Conservation (phyloP, 169 alveolate genomes). For the Cryptosporidium sp. region DNA sequence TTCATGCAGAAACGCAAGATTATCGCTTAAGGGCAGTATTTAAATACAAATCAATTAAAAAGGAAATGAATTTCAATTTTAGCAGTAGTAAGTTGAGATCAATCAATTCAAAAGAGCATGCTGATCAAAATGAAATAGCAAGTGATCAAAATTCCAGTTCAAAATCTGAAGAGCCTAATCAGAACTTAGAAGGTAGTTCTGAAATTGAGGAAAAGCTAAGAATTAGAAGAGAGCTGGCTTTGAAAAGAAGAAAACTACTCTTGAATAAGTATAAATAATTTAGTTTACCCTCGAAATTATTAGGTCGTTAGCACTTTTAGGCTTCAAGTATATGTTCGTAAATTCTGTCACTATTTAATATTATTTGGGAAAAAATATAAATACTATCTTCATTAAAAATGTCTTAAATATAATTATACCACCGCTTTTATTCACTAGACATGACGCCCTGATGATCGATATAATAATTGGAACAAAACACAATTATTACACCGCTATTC, state of each 20-base stretch:
- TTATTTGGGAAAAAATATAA: neutral
- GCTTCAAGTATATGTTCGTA: neutral
- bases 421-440: slow-evolving; percentile 65
- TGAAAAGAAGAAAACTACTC: slow-evolving; percentile 34
- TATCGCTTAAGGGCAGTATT: slow-evolving; percentile 21
- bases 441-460: slow-evolving; percentile 51
- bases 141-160: neutral
- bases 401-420: slow-evolving; percentile 20
- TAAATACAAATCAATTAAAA: slow-evolving; percentile 9
- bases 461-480: neutral
- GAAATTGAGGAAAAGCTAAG: slow-evolving; percentile 4
- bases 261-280: neutral
- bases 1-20: slow-evolving; percentile 43
- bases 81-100: neutral
- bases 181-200: neutral
- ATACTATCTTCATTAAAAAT: neutral
- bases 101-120: neutral
- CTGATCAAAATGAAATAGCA: neutral
- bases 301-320: neutral
- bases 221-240: slow-evolving; percentile 17
- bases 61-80: neutral
- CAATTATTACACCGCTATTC: neutral
- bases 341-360: neutral
- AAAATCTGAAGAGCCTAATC: neutral
- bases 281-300: neutral